Evolutionary conservation across 1,284 basidiomycete genomes (phyloP).

Genomic region (Moesziomyces sp.): DNA sequence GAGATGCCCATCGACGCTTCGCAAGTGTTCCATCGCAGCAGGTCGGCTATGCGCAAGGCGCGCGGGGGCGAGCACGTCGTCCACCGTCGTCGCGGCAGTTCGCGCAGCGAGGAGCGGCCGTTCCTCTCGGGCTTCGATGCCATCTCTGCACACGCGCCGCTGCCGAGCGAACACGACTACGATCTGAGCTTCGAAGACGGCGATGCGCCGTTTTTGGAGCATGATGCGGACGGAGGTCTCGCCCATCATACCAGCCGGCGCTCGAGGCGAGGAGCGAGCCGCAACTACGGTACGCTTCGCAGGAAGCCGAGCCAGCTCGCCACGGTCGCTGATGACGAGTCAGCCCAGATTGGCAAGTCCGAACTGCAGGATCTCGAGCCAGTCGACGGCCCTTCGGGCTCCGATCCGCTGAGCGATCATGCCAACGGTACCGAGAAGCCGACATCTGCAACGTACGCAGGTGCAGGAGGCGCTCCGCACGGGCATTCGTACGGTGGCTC

Average conservation of each 20-base stretch:
- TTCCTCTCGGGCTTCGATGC: slow-evolving; percentile 62
- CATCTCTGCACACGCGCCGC: slow-evolving; percentile 53
- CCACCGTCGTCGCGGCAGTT: slow-evolving; percentile 31
- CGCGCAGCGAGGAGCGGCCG: slow-evolving; percentile 49
- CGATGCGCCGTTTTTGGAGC: slow-evolving; percentile 44
- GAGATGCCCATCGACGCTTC: slow-evolving; percentile 26
- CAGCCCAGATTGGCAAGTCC: slow-evolving; percentile 6
- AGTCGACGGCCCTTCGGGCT: slow-evolving; percentile 11
- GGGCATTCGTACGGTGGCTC: slow-evolving; percentile 9
- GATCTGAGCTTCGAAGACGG: slow-evolving; percentile 53
- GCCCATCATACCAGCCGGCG: slow-evolving; percentile 14
- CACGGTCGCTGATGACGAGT: slow-evolving; percentile 34
- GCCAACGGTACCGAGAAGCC: slow-evolving; percentile 3
- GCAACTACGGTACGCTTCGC: slow-evolving; percentile 31
- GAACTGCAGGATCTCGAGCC: slow-evolving; percentile 4
- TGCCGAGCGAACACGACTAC: slow-evolving; percentile 49
- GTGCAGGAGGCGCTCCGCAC: not conserved
- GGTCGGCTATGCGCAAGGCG: slow-evolving; percentile 15
- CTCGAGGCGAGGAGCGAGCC: slow-evolving; percentile 14
- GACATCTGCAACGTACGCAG: not conserved
- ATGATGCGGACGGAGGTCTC: slow-evolving; percentile 22
- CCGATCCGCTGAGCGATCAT: slow-evolving; percentile 17
- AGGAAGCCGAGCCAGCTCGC: slow-evolving; percentile 36
- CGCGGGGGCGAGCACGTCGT: slow-evolving; percentile 21
- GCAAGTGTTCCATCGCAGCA: slow-evolving; percentile 7